Evolutionary conservation across 2,329 filamentous ascomycete genomes (phyloP), one percentile per base, ranked within the genome.

Genomic region (Shiraia bambusicola): DNA sequence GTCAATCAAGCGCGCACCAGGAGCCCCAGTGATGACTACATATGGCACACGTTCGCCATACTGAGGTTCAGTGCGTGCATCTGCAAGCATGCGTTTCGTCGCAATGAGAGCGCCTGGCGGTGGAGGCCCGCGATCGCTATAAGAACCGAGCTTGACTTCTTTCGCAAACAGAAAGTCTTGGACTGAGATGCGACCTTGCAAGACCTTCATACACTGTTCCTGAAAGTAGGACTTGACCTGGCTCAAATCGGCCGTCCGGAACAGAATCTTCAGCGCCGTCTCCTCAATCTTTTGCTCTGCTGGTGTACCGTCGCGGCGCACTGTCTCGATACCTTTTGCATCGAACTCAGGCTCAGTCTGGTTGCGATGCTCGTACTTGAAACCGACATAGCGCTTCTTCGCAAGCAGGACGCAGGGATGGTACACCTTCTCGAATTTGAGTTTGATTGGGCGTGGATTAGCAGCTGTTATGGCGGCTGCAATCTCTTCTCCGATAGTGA

Each of bases 351-450:
- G 92, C 52, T 84, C 82, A 7, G 67, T 73, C 63, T 98, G 93
- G 12, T 79, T 75, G 27, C 79, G 80, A 52, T 77, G 81, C 63
- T 98, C 93, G 71, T 94, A 98, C 66, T 95, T 96, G 76, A 95
- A 96, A 5, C 94, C 94, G 3, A 97, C 94, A 58, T 98, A 98
- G 40, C 93, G 86, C 65, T 98, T 98, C 73, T 98, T 98, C 13
- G 94, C 90, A 0, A 98, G 78, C 4, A 98, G 77, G 0, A 97
- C 83, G 63, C 92, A 97, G 0, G 94, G 93, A 50, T 95, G 87
- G 68, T 98, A 98, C 1, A 98, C 92, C 58, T 98, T 98, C 66
- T 98, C 93, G 56, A 98, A 96, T 65, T 97, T 97, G 50, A 98
- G 84, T 69, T 95, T 97, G 54, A 98, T 76, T 0, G 93, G 93